Percentiles rank a stretch among this genome's conserved stretches.
These are phyloP conservation scores for Tricladium varicosporioides DNA, from an alignment of 2,329 filamentous ascomycete species.

Conservation along the genomic window DNA sequence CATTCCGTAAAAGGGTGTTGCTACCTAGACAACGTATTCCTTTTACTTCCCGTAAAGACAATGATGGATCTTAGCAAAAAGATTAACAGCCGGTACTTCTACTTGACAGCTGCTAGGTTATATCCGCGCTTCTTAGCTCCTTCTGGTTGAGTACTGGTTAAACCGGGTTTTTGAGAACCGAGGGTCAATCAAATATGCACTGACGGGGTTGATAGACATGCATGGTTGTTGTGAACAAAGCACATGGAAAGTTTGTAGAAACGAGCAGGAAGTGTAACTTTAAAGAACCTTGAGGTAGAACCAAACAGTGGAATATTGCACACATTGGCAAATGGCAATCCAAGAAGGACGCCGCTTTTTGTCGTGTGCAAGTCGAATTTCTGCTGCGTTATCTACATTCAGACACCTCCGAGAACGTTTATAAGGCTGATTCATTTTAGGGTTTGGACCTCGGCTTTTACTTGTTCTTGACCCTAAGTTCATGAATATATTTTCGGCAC, in stretches of 20 bases:
- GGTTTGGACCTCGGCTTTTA: neutral
- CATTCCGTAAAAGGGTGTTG: neutral
- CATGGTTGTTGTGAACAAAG: neutral
- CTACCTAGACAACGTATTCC: too few species aligned
- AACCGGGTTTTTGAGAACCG: neutral
- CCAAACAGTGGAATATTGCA: neutral
- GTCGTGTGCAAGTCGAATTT: too few species aligned
- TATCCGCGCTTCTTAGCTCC: neutral
- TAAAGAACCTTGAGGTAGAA: too few species aligned
- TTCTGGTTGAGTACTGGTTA: neutral
- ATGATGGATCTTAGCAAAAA: neutral
- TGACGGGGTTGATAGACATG: neutral
- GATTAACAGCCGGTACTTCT: conserved; percentile 1
- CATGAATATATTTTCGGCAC: neutral
- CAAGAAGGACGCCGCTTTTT: too few species aligned
- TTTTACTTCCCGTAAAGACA: neutral
- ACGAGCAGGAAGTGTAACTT: too few species aligned
- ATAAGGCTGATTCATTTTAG: neutral
- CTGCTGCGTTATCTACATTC: neutral
- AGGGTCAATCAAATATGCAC: neutral
- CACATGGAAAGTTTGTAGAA: neutral
- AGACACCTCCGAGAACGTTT: neutral
- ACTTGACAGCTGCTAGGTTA: neutral
- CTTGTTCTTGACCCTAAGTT: neutral
- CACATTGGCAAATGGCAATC: neutral